phyloP scores from a whole-genome alignment of 1,284 basidiomycete genomes.

The Mycena citricolor region DNA sequence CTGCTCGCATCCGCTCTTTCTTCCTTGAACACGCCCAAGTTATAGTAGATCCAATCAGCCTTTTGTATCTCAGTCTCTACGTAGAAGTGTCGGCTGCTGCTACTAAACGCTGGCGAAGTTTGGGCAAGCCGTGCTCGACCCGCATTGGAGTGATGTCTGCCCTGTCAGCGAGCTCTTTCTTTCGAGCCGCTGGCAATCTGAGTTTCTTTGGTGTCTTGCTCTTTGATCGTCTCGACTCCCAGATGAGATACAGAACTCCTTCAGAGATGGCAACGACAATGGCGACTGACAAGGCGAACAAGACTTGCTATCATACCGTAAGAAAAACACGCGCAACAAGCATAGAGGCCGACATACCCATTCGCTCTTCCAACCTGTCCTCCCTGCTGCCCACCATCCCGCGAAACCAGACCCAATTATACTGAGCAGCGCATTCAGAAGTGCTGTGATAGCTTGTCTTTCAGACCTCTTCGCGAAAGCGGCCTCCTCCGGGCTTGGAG shows the following conservation, averaged over 20 bases:
- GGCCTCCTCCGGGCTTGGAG: slow-evolving; percentile 42
- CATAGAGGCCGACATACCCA: slow-evolving; percentile 51
- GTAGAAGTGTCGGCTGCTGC: neutral
- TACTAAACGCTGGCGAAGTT: slow-evolving; percentile 19
- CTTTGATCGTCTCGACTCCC: slow-evolving; percentile 50
- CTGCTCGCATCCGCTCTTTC: slow-evolving; percentile 36
- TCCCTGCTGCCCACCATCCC: slow-evolving; percentile 69
- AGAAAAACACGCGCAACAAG: slow-evolving; percentile 1
- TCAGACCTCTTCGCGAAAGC: slow-evolving; percentile 50
- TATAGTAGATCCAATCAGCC: neutral
- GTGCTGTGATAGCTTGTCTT: slow-evolving; percentile 61
- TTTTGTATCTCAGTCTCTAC: neutral
- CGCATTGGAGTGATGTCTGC: slow-evolving; percentile 13
- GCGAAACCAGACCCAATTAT: slow-evolving; percentile 64
- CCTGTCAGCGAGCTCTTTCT: slow-evolving; percentile 12
- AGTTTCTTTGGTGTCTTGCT: slow-evolving; percentile 24
- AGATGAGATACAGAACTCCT: slow-evolving; percentile 67
- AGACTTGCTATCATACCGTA: slow-evolving; percentile 48
- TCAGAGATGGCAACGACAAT: slow-evolving; percentile 66
- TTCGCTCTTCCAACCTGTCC: slow-evolving; percentile 63
- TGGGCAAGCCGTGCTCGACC: slow-evolving; percentile 13
- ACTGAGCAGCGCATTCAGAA: slow-evolving; percentile 71
- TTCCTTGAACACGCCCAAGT: neutral
- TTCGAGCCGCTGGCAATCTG: slow-evolving; percentile 31
- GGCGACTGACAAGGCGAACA: slow-evolving; percentile 60